phyloP scores from a whole-genome alignment of 1,284 basidiomycete species.

The Meira miltonrushii region DNA sequence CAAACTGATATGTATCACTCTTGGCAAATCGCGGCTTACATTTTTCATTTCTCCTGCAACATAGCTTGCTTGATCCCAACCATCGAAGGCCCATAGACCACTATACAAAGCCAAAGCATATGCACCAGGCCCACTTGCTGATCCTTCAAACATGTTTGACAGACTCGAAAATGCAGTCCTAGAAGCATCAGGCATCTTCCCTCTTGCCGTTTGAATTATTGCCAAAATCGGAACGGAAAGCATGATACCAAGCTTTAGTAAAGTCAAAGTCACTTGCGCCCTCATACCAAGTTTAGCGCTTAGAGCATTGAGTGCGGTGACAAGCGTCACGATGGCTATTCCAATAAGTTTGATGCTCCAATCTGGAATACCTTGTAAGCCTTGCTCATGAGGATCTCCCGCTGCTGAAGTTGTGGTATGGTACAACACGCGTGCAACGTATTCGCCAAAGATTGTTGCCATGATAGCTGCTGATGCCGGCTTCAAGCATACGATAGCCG shows the following conservation, averaged over 20 bases:
- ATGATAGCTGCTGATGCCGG: conserved; percentile 62
- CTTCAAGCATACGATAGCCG: conserved; percentile 52
- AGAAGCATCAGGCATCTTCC: conserved; percentile 49
- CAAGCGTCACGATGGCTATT: conserved; percentile 64
- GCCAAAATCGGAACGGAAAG: conserved; percentile 68
- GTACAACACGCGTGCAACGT: conserved; percentile 63
- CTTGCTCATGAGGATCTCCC: conserved; percentile 63
- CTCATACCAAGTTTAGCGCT: conserved; percentile 74
- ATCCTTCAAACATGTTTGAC: conserved; percentile 63
- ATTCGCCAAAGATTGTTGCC: conserved; percentile 63
- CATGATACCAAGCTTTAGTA: conserved; percentile 68
- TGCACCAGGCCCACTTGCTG: conserved; percentile 70
- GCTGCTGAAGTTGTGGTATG: conserved; percentile 51
- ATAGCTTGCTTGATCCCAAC: conserved; percentile 74
- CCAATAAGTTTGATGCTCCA: conserved; percentile 93
- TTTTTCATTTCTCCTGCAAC: conserved; percentile 82
- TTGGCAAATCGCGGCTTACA: conserved; percentile 80
- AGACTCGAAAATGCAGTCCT: conserved; percentile 30
- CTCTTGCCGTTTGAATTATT: conserved; percentile 66
- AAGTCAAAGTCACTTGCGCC: conserved; percentile 77
- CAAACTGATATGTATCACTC: conserved; percentile 84
- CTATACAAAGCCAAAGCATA: conserved; percentile 93
- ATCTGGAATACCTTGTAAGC: conserved; percentile 70
- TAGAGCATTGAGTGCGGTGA: conserved; percentile 72
- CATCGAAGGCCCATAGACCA: conserved; percentile 90